phyloP scores from a whole-genome alignment of 495 filamentous ascomycete species.

The Opeltia flavorubescens region DNA sequence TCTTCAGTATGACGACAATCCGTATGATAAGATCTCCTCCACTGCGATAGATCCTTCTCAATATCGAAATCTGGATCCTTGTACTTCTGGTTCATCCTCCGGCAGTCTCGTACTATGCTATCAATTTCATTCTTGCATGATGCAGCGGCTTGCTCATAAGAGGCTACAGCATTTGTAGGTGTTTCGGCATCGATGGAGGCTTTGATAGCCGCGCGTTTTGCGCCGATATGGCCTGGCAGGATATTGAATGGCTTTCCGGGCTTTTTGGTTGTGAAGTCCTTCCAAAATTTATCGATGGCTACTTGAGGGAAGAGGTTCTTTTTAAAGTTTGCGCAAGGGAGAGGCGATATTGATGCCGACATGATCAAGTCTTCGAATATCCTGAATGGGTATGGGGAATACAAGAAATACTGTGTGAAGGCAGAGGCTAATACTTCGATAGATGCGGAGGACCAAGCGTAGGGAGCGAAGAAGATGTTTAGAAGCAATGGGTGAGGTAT shows the following conservation, averaged over 20 bases:
- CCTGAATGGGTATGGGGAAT: too few relatives aligned
- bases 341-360: neutral
- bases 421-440: too few relatives aligned
- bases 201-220: slow-evolving; percentile 41
- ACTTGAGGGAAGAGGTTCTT: slow-evolving; percentile 38
- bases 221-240: slow-evolving; percentile 56
- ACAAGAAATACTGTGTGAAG: too few relatives aligned
- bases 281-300: slow-evolving; percentile 63
- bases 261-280: slow-evolving; percentile 51
- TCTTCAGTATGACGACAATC: slow-evolving; percentile 34
- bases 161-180: slow-evolving; percentile 40
- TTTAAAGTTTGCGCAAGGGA: neutral
- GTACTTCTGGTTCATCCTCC: slow-evolving; percentile 79
- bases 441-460: too few relatives aligned
- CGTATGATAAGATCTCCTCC: too few relatives aligned
- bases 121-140: slow-evolving; percentile 59
- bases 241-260: slow-evolving; percentile 52
- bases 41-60: slow-evolving; percentile 55
- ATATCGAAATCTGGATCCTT: slow-evolving; percentile 79
- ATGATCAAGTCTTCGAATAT: too few relatives aligned
- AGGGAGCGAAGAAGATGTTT: too few relatives aligned
- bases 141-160: slow-evolving; percentile 56
- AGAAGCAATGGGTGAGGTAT: too few relatives aligned
- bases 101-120: slow-evolving; percentile 68
- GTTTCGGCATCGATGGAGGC: slow-evolving; percentile 31